A percentile compares a stretch with the other conserved stretches of the same genome.
phyloP scores from a whole-genome alignment of 192 early-diverging fungal genomes.

The Umbelopsis ramanniana region DNA sequence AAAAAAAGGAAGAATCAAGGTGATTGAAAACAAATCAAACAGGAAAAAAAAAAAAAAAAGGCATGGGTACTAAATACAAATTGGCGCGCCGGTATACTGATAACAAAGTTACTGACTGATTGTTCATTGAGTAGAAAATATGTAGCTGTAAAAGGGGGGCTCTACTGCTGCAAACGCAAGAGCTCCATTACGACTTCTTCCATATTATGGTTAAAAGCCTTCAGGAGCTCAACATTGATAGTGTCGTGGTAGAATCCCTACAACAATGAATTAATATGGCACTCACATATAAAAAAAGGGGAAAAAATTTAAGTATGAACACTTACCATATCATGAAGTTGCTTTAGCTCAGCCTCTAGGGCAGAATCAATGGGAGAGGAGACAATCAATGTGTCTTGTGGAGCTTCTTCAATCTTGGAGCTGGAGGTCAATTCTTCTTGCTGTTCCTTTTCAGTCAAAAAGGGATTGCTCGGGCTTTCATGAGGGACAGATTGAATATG shows the following conservation, averaged over 20 bases:
- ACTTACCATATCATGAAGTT: conserved; percentile 29
- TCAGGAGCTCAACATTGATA: neutral
- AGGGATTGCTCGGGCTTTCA: neutral
- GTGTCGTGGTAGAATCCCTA: conserved; percentile 16
- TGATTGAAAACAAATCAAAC: neutral
- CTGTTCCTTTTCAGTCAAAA: conserved; percentile 8
- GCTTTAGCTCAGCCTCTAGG: conserved; percentile 36
- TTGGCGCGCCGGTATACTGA: neutral
- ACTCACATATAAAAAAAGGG: neutral
- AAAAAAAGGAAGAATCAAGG: neutral
- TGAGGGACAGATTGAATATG: neutral
- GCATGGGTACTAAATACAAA: neutral
- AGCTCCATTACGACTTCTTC: conserved; percentile 14
- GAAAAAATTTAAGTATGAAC: neutral
- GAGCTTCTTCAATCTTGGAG: conserved; percentile 16
- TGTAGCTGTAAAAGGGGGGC: too few species aligned
- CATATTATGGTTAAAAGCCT: conserved; percentile 1
- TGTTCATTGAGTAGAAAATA: neutral
- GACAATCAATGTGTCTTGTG: neutral
- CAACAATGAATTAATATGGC: neutral
- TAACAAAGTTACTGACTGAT: neutral
- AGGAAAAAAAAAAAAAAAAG: neutral
- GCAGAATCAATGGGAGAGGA: neutral
- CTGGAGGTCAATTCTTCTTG: conserved; percentile 4
- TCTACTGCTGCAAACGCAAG: conserved; percentile 12